phyloP scores from a whole-genome alignment of 2,329 filamentous ascomycete species.

The Colletotrichum coccodes region DNA sequence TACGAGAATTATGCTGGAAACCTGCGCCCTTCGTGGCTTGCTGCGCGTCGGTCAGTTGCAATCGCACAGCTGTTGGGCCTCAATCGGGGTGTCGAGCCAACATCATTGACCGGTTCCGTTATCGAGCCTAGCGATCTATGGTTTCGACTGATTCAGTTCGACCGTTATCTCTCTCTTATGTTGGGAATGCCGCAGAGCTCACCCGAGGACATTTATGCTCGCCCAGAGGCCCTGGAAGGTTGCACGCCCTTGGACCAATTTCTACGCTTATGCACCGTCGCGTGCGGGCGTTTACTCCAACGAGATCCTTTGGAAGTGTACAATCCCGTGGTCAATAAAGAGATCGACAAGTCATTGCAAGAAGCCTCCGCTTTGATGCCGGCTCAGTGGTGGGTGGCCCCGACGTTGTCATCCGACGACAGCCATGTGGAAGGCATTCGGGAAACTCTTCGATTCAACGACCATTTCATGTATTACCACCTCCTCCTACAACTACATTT shows the following conservation, averaged over 20 bases:
- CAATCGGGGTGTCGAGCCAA: slow-evolving; percentile 26
- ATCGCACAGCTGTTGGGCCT: slow-evolving; percentile 56
- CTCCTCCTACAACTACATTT: slow-evolving; percentile 52
- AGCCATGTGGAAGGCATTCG: slow-evolving; percentile 28
- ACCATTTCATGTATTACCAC: slow-evolving; percentile 50
- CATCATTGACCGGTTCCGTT: not conserved
- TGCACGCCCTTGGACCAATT: slow-evolving; percentile 45
- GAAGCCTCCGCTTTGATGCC: slow-evolving; percentile 43
- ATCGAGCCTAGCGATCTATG: slow-evolving; percentile 40
- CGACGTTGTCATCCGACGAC: slow-evolving; percentile 35
- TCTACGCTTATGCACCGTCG: slow-evolving; percentile 40
- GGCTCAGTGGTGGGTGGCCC: slow-evolving; percentile 46
- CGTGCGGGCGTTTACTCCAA: slow-evolving; percentile 46
- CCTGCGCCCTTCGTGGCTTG: slow-evolving; percentile 56
- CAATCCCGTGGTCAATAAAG: slow-evolving; percentile 38
- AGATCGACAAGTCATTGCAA: slow-evolving; percentile 46
- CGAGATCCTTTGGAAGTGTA: slow-evolving; percentile 43
- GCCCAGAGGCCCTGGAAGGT: slow-evolving; percentile 21
- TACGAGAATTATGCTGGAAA: slow-evolving; percentile 58
- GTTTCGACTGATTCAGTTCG: slow-evolving; percentile 48
- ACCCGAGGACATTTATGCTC: slow-evolving; percentile 21
- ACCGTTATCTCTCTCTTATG: slow-evolving; percentile 51
- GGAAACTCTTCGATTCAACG: slow-evolving; percentile 38
- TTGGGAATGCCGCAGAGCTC: slow-evolving; percentile 49
- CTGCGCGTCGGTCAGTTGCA: slow-evolving; percentile 53